Base-by-base conservation (phyloP, 2,329 filamentous ascomycete genomes). In the Aspergillus pseudonomiae region DNA sequence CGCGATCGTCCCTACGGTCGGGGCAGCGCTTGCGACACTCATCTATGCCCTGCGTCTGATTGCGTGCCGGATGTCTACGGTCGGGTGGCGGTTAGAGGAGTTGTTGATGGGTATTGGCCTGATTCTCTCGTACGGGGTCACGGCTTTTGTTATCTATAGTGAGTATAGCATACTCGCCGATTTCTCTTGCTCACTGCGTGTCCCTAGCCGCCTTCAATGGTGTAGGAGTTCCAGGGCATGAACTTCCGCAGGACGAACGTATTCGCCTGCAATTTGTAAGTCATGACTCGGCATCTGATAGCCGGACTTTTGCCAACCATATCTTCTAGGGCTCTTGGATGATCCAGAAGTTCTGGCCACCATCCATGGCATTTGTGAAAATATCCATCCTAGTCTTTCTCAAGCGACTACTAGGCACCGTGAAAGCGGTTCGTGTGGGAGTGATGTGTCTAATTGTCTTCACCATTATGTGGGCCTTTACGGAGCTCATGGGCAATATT, bases 351-450 rank as follows among this genome's bases (percentile, higher is more conserved):
- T 68, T 69, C 56, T 70, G 65, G 67, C 56, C 67, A 1, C 50
- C 63, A 0, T 60, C 69, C 28, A 63, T 67, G 46, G 60, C 63
- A 2, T 69, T 66, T 19, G 62, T 71, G 6, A 71, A 70, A 57
- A 55, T 69, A 3, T 70, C 69, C 0, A 69, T 70, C 24, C 55
- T 69, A 14, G 4, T 71, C 24, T 66, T 70, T 4, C 57, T 70
- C 5, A 63, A 61, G n/a, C 63, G 63, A 5, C 59, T 70, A 0
- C 58, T 71, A 2, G 63, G 67, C 14, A 62, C 59, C 1, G 34
- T 62, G 4, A 16, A 50, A 36, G 10, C n/a, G 11, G 59, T 66
- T n/a, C 24, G 24, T 45, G 53, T 59, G n/a, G 32, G 55, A 12
- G 48, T 65, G 5, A 50, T 26, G 0, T 36, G 30, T 4, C 54